A percentile compares a stretch with the other conserved stretches of the same genome.
These are phyloP conservation scores for Sugiyamaella americana DNA, from an alignment of 805 yeast genomes.

Conservation along the genomic window DNA sequence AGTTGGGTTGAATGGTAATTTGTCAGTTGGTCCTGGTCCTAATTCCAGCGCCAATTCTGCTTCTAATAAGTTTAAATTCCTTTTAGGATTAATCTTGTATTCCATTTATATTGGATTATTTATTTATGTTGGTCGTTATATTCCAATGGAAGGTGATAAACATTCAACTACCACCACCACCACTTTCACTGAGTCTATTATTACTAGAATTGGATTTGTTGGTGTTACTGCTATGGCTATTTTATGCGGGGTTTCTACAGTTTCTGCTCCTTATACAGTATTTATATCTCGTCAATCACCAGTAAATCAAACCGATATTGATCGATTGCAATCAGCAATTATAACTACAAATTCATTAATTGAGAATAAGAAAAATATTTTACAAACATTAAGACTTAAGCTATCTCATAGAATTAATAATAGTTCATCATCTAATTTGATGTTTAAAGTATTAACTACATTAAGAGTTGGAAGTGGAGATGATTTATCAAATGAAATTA, in stretches of 20 bases:
- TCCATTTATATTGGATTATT: background rate
- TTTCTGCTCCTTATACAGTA: constrained; percentile 36
- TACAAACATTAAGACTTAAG: constrained; percentile 6
- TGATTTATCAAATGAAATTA: constrained; percentile 16
- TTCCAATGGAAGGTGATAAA: constrained; percentile 1
- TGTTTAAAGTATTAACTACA: constrained; percentile 25
- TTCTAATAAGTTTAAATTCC: no score
- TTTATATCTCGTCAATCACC: constrained; percentile 26
- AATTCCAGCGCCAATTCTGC: background rate
- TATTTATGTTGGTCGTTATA: background rate
- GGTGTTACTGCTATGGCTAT: constrained; percentile 39
- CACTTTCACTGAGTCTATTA: constrained; percentile 21
- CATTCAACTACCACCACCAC: background rate
- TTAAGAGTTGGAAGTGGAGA: constrained; percentile 21
- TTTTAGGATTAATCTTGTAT: no score
- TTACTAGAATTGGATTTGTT: constrained; percentile 34
- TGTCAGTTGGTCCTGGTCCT: constrained; percentile 25
- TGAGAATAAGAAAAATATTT: constrained; percentile 20
- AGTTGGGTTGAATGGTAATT: constrained; percentile 5
- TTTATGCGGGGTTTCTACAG: constrained; percentile 37
- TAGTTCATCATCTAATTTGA: constrained; percentile 24
- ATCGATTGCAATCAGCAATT: constrained; percentile 28
- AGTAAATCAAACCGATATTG: constrained; percentile 28
- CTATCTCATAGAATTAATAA: constrained; percentile 18
- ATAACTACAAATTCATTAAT: constrained; percentile 29